Percentiles rank a stretch among this genome's conserved stretches.
Evolutionary conservation across 352 stramenopile genomes (phyloP).

Genomic region (Phytopythium oedochilum): DNA sequence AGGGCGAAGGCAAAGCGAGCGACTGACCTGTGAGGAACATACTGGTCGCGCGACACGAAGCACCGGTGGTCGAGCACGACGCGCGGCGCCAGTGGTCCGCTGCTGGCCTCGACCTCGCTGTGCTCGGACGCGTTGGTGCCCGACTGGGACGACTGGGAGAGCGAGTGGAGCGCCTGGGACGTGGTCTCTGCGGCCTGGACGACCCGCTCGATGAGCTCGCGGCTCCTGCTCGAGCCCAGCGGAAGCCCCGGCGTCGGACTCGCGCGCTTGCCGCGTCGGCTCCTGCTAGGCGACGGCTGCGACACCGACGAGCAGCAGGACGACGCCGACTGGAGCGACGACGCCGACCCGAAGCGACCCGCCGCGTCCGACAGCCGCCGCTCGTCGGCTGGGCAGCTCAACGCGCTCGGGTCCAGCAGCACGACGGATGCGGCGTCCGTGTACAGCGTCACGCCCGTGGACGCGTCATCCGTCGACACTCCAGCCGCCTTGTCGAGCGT

Average conservation of each 20-base stretch:
- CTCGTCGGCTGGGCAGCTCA: conserved; percentile 5
- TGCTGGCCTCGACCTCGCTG: not conserved
- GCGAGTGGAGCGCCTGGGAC: not conserved
- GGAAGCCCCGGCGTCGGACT: not conserved
- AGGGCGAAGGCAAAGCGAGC: too few relatives aligned
- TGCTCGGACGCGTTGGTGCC: not conserved
- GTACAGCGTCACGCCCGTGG: conserved; percentile 1
- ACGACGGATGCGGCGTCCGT: conserved; percentile 12
- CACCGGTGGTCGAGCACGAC: conserved; percentile 55
- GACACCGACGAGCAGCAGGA: not conserved
- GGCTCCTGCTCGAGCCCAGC: not conserved
- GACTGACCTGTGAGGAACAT: conserved; percentile 45
- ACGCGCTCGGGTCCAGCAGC: conserved; percentile 21
- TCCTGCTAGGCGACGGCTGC: not conserved
- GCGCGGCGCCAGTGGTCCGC: not conserved
- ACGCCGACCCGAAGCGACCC: not conserved
- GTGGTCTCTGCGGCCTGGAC: not conserved
- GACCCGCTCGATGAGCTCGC: not conserved
- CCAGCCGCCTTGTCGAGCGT: too few relatives aligned
- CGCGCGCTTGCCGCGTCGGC: not conserved
- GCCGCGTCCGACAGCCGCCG: not conserved
- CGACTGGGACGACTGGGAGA: not conserved
- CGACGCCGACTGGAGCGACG: not conserved
- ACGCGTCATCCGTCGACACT: not conserved
- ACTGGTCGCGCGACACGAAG: conserved; percentile 55